phyloP scores from a whole-genome alignment of 306 rosid genomes.

The Begonia peltatifolia region DNA sequence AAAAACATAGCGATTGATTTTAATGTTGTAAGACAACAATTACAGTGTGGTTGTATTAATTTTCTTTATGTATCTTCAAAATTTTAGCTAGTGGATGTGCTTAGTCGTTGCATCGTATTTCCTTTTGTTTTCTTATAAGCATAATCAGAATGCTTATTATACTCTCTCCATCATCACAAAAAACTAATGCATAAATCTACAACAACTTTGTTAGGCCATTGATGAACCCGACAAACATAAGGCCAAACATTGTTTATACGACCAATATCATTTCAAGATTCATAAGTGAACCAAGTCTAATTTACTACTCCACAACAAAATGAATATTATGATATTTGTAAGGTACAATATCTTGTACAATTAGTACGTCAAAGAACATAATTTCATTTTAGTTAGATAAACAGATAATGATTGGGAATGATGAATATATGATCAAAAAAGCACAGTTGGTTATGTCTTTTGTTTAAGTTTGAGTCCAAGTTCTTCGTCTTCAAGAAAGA shows the following conservation, averaged over 20 bases:
- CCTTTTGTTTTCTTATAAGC: no score
- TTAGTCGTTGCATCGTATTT: no score
- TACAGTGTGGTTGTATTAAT: no score
- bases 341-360: background rate
- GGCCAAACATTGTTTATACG: background rate
- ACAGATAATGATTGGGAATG: slow-evolving; percentile 1
- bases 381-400: background rate
- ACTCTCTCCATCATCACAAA: no score
- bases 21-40: no score
- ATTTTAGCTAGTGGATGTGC: no score
- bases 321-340: background rate
- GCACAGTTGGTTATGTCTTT: background rate
- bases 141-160: no score
- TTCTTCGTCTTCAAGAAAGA: background rate
- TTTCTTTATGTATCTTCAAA: no score
- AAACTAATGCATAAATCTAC: no score
- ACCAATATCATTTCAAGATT: background rate
- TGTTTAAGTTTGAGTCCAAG: background rate
- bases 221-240: slow-evolving; percentile 2
- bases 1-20: no score
- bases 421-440: background rate
- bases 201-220: background rate
- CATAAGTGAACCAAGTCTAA: background rate
- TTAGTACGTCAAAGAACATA: background rate
- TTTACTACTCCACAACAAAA: background rate